Conservation (phyloP, 2,329 filamentous ascomycete species). For the Nannizziopsis arthrosporioides region DNA sequence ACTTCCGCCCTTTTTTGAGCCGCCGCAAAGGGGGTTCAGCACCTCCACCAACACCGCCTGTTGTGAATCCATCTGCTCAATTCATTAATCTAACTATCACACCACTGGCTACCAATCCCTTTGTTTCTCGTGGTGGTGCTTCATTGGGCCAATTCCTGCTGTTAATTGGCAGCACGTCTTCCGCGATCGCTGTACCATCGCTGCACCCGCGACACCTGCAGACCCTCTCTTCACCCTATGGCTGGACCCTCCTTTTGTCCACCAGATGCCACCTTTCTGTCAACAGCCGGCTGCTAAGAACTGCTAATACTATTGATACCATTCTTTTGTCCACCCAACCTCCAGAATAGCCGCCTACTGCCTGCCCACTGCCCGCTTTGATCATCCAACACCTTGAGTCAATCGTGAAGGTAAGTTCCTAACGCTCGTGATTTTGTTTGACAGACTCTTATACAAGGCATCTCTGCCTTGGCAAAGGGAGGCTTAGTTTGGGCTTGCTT, state of each 20-base stretch:
- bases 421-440: no score
- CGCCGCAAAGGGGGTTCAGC: constrained; percentile 6
- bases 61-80: neutral
- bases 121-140: neutral
- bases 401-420: no score
- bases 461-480: no score
- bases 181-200: neutral
- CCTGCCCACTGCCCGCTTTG: no score
- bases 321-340: neutral
- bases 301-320: neutral
- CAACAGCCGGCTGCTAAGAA: neutral
- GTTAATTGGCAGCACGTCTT: neutral
- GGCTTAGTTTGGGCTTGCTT: no score
- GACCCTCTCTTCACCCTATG: constrained; percentile 1
- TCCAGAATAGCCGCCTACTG: no score
- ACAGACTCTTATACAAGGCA: no score
- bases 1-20: constrained; percentile 2
- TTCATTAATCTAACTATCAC: neutral
- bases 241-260: constrained; percentile 1
- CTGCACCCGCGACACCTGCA: neutral
- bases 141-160: neutral
- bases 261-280: neutral
- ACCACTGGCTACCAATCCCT: neutral
- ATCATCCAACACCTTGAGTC: no score
- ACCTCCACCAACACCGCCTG: no score